Evolutionary conservation across 306 rosid genomes (phyloP), one percentile per base, ranked within the genome.

Genomic region (Psophocarpus tetragonolobus): DNA sequence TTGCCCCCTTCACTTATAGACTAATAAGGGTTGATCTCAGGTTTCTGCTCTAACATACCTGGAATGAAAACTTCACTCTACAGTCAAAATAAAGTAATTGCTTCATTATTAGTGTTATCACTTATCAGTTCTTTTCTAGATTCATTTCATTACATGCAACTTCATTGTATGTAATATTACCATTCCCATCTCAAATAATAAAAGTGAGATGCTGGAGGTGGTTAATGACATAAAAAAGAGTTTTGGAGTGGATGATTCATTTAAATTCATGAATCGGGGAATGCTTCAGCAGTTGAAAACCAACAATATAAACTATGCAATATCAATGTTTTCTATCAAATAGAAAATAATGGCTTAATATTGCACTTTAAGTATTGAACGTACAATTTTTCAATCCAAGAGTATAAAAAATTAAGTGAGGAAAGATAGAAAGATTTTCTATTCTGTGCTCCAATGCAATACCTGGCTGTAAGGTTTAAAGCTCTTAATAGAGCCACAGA

Each of bases 401-500:
- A 65, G 48, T 61, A 68, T 51, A 53, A 36, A 41, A 67, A 64
- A 87, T 47, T 20, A 38, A 82, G 53, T 36, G 56, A 65, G 26
- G 54, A 74, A 75, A 26, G 24, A 60, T 54, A 61, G n/a, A 23
- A 81, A 45, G 32, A 48, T 64, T 70, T 61, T 41, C 17, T 54
- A 32, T 87, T 51, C 66, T 7, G 27, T 24, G 63, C 72, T 77
- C 44, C 12, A 48, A 77, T 62, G 50, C 29, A 79, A 53, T 92
- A 95, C 97, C 97, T 88, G 77, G 95, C 75, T 60, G 96, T 84
- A 76, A 95, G 82, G 82, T 86, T 84, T 86, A 95, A 85, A 72
- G 97, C 97, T 86, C 98, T 89, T 67, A 89, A 89, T 8, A 95
- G 85, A 78, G 93, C 93, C 81, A 95, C 97, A 3, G 93, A 89